Conservation (phyloP, 2,329 filamentous ascomycete genomes). For the Tolypocladium ophioglossoides region DNA sequence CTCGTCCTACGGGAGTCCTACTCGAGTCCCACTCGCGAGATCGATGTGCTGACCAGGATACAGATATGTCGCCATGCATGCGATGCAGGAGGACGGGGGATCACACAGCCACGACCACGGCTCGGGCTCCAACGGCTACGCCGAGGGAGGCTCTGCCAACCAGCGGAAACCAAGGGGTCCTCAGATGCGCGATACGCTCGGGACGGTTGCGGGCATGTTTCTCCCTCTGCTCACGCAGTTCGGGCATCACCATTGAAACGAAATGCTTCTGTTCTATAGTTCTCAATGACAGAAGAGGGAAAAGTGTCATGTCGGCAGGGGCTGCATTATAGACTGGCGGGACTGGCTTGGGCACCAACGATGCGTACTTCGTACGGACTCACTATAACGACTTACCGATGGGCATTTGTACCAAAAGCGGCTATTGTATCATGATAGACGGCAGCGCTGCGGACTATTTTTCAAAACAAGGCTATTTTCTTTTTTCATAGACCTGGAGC, state of each 20-base stretch:
- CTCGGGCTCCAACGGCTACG: conserved; percentile 40
- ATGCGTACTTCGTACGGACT: background rate
- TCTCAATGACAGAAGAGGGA: background rate
- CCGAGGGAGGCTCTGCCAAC: conserved; percentile 31
- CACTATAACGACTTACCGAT: background rate
- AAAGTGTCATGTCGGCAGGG: background rate
- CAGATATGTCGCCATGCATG: conserved; percentile 96
- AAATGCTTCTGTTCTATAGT: background rate
- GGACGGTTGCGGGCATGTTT: conserved; percentile 66
- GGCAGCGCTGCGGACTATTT: background rate
- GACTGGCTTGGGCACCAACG: background rate
- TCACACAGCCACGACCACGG: conserved; percentile 41
- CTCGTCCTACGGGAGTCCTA: background rate
- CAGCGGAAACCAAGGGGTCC: conserved; percentile 44
- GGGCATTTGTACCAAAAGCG: background rate
- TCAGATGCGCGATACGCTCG: conserved; percentile 57
- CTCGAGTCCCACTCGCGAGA: background rate
- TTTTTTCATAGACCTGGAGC: background rate
- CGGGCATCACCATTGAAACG: conserved; percentile 54
- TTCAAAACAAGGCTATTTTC: background rate
- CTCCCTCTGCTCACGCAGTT: conserved; percentile 68
- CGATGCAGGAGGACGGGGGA: conserved; percentile 71
- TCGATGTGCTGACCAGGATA: background rate
- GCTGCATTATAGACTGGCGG: background rate
- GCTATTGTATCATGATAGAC: too few species aligned